Evolutionary conservation across 2,329 filamentous ascomycete species (phyloP).

Genomic region (Bimuria novae-zelandiae): DNA sequence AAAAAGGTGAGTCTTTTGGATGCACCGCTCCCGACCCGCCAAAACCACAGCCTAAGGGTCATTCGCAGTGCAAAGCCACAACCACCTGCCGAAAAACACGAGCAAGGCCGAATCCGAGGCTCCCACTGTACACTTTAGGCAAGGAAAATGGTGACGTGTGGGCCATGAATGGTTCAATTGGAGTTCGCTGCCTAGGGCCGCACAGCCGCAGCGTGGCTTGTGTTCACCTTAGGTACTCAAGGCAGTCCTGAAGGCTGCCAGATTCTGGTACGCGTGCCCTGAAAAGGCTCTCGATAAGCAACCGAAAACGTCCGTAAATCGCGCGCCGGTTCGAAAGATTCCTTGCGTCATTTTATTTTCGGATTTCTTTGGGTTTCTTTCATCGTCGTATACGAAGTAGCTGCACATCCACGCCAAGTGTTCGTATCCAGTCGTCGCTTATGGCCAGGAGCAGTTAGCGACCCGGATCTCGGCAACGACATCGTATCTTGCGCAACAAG

Average conservation of each 20-base stretch:
- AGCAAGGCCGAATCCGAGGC: conserved; percentile 25
- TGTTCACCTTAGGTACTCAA: conserved; percentile 24
- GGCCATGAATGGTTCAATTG: conserved; percentile 25
- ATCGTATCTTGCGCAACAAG: background rate
- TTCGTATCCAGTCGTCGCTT: background rate
- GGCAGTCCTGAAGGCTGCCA: conserved; percentile 10
- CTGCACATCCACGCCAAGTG: no score
- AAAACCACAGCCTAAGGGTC: conserved; percentile 16
- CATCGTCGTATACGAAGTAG: background rate
- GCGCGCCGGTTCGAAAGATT: no score
- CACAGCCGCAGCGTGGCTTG: conserved; percentile 33
- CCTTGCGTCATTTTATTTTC: no score
- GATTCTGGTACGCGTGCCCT: conserved; percentile 7
- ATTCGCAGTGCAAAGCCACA: conserved; percentile 31
- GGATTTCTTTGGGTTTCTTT: background rate
- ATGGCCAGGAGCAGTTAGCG: conserved; percentile 7
- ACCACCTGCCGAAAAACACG: conserved; percentile 21
- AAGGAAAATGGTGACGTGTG: conserved; percentile 24
- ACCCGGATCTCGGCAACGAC: background rate
- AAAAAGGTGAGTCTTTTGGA: conserved; percentile 35
- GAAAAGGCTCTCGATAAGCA: conserved; percentile 31
- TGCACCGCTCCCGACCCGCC: conserved; percentile 26
- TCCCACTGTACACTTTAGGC: conserved; percentile 22
- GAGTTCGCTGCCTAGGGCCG: conserved; percentile 38
- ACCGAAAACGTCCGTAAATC: conserved; percentile 27